These are phyloP conservation scores for Blastobotrys raffinosifermentans DNA, from an alignment of 1,139 yeast genomes.

Conservation along the genomic window DNA sequence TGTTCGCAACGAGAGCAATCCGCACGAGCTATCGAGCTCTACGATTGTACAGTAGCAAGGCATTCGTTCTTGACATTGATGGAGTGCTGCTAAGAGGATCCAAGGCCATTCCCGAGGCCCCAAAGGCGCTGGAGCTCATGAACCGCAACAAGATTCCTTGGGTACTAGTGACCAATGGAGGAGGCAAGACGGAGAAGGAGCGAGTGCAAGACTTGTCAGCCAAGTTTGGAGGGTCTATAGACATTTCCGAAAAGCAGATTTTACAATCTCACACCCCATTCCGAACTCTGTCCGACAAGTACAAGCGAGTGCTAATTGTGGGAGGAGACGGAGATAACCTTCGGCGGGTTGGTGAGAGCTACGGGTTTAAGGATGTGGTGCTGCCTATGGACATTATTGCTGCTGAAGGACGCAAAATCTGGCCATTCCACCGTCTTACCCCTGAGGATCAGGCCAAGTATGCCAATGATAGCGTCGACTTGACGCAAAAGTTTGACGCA, in stretches of 20 bases:
- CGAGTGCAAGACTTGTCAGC: conserved; percentile 54
- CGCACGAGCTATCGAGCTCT: too few relatives aligned
- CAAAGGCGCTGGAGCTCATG: conserved; percentile 54
- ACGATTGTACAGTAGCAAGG: neutral
- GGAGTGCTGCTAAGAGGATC: conserved; percentile 87
- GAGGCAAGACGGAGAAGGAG: conserved; percentile 67
- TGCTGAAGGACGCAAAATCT: conserved; percentile 38
- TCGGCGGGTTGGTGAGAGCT: conserved; percentile 61
- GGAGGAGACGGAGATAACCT: conserved; percentile 76
- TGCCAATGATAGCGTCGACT: conserved; percentile 36
- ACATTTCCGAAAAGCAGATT: conserved; percentile 51
- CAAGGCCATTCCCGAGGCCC: conserved; percentile 62
- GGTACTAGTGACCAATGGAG: conserved; percentile 86
- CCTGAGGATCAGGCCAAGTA: conserved; percentile 42
- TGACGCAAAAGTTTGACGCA: conserved; percentile 58
- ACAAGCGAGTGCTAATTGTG: conserved; percentile 64
- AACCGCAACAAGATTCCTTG: conserved; percentile 62
- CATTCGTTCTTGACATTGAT: conserved; percentile 45
- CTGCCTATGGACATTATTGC: conserved; percentile 67
- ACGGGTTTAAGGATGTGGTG: conserved; percentile 78
- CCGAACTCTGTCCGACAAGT: conserved; percentile 50
- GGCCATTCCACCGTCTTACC: conserved; percentile 66
- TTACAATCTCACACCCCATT: conserved; percentile 93
- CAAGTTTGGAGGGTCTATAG: conserved; percentile 46
- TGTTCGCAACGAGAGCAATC: too few relatives aligned